Evolutionary conservation across 2,329 filamentous ascomycete genomes (phyloP).

Genomic region (Exophiala sp.): DNA sequence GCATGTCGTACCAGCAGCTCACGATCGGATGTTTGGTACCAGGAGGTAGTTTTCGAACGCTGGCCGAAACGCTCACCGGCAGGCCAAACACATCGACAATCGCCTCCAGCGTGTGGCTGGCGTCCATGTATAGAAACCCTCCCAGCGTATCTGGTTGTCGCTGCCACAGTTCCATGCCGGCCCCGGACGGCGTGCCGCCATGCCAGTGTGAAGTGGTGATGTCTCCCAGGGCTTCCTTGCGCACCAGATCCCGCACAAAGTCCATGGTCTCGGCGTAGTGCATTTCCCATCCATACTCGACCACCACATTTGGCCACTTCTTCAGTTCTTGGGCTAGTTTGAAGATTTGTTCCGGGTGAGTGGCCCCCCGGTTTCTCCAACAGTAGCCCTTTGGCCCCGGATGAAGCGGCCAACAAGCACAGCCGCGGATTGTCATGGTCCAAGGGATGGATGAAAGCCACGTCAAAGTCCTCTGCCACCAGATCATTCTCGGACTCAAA

Average conservation of each 20-base stretch:
- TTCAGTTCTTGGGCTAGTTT: not conserved
- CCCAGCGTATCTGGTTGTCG: conserved; percentile 1
- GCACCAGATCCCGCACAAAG: conserved; percentile 3
- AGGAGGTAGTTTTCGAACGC: conserved; percentile 1
- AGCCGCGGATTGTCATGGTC: conserved; percentile 5
- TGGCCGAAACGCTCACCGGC: not conserved
- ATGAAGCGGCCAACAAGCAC: not conserved
- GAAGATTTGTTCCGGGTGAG: conserved; percentile 1
- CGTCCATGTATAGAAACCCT: conserved; percentile 6
- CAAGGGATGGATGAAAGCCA: conserved; percentile 3
- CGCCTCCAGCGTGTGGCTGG: conserved; percentile 5
- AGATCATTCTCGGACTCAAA: conserved; percentile 3
- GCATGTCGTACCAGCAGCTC: conserved; percentile 7
- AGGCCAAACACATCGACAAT: conserved; percentile 4
- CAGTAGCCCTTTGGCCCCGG: conserved; percentile 1
- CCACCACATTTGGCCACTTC: not conserved
- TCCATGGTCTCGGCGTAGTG: conserved; percentile 6
- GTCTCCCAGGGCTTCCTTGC: not conserved
- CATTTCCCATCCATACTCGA: conserved; percentile 6
- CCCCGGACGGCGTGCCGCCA: conserved; percentile 3
- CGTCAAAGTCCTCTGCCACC: not conserved
- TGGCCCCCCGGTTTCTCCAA: conserved; percentile 3
- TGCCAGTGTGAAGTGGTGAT: conserved; percentile 7
- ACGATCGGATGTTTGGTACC: conserved; percentile 1
- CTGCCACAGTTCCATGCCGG: conserved; percentile 3